Evolutionary conservation across 192 early-diverging fungal species (phyloP), one percentile per base, ranked within the genome.

Genomic region (Dissophora globulifera): DNA sequence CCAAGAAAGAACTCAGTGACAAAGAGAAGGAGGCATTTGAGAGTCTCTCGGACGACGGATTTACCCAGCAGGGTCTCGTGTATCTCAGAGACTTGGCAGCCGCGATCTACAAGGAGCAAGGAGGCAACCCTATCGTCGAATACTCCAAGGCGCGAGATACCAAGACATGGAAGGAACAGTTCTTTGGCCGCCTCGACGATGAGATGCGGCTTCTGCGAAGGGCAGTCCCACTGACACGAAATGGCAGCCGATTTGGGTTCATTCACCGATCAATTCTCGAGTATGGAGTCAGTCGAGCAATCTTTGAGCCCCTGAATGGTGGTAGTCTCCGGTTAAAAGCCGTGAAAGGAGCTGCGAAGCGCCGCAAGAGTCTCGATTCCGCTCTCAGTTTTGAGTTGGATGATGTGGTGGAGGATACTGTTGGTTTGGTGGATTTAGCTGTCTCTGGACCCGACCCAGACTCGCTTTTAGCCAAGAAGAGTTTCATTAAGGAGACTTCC

Each of bases 401-500:
- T 6, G 35, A 13, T 38, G 35, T 13, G 13, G 7, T 38, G 35
- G 35, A 38, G 35, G 35, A 38, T n/a, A n/a, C n/a, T n/a, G n/a
- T n/a, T n/a, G n/a, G n/a, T n/a, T n/a, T n/a, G n/a, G 2, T 23
- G 1, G 33, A 0, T 31, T 25, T 7, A 31, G 25, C 26, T 47
- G 58, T n/a, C 2, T 9, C 30, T 9, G 26, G 31, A 25, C 38
- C 50, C 4, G 15, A 43, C 4, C 16, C 13, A 2, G 19, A 53
- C 13, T 64, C 62, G 11, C 50, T 5, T 32, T 13, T 64, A n/a
- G 29, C 17, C 0, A 45, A 27, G 40, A 52, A 29, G 25, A 38
- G 50, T 20, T 45, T 53, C 25, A 27, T 53, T 9, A 26, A 27
- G 15, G 62, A 64, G 25, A 27, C 26, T 13, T 64, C 62, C 16